These are phyloP conservation scores for Glebionis coronaria DNA, from an alignment of 129 eudicot species.

Conservation along the genomic window DNA sequence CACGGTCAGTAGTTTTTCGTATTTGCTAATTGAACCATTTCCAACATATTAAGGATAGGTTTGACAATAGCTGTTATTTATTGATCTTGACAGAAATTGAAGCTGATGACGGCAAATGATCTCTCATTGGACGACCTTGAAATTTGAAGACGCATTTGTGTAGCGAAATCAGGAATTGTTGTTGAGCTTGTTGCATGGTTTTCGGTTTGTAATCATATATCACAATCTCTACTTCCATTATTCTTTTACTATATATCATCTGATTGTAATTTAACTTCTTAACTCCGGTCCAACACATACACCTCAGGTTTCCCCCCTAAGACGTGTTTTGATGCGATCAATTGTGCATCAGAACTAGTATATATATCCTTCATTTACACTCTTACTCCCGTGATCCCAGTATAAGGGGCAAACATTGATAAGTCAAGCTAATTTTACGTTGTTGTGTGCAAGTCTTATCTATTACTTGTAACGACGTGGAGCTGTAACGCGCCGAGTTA, in stretches of 20 bases:
- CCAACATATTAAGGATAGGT: too few relatives aligned
- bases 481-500: too few relatives aligned
- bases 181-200: conserved; percentile 21
- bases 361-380: conserved; percentile 12
- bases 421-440: too few relatives aligned
- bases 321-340: conserved; percentile 7
- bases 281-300: conserved; percentile 1
- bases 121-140: conserved; percentile 69
- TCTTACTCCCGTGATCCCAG: background rate
- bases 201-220: conserved; percentile 32
- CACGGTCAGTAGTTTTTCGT: conserved; percentile 51
- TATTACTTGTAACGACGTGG: too few relatives aligned
- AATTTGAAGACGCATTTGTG: conserved; percentile 34
- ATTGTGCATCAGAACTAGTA: conserved; percentile 13
- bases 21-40: background rate
- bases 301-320: conserved; percentile 15
- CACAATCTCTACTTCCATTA: conserved; percentile 14
- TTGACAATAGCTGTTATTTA: background rate
- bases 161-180: too few relatives aligned
- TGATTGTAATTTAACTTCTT: conserved; percentile 22
- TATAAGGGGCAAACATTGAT: too few relatives aligned
- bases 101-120: conserved; percentile 55
- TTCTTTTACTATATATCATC: conserved; percentile 23
- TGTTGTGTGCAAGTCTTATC: too few relatives aligned
- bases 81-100: conserved; percentile 60